Evolutionary conservation across 192 early-diverging fungal genomes (phyloP).

Genomic region (Mortierella alpina): DNA sequence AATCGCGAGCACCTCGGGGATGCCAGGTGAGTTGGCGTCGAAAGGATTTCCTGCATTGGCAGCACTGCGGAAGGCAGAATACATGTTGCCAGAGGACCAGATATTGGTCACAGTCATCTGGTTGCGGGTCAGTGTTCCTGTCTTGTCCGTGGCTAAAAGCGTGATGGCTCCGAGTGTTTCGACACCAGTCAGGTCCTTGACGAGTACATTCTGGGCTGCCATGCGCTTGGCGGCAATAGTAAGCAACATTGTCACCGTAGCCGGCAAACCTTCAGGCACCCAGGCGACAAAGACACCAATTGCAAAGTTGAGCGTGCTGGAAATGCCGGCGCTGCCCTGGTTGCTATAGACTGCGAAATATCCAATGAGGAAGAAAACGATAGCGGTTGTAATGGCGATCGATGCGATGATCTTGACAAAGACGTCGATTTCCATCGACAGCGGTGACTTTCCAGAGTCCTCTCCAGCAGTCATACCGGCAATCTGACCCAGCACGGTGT

Average conservation of each 20-base stretch:
- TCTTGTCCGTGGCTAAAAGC: constrained; percentile 96
- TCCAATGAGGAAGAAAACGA: constrained; percentile 87
- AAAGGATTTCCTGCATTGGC: constrained; percentile 56
- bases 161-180: constrained; percentile 98
- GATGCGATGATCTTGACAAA: constrained; percentile 91
- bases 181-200: constrained; percentile 95
- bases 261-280: constrained; percentile 94
- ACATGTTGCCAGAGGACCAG: constrained; percentile 82
- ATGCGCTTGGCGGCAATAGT: constrained; percentile 97
- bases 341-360: constrained; percentile 60
- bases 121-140: constrained; percentile 95
- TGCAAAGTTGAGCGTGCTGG: constrained; percentile 86
- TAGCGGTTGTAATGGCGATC: constrained; percentile 76
- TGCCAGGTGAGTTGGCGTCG: constrained; percentile 63
- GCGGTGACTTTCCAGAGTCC: constrained; percentile 77
- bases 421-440: constrained; percentile 78
- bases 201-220: constrained; percentile 87
- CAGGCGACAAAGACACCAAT: constrained; percentile 90
- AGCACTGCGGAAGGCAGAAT: constrained; percentile 58
- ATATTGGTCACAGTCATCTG: constrained; percentile 96
- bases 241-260: constrained; percentile 93
- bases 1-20: constrained; percentile 81
- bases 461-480: constrained; percentile 87
- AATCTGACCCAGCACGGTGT: constrained; percentile 96
- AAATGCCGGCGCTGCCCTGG: constrained; percentile 58